Base-by-base conservation (phyloP, 345 rosid species). In the Kandelia obovata region DNA sequence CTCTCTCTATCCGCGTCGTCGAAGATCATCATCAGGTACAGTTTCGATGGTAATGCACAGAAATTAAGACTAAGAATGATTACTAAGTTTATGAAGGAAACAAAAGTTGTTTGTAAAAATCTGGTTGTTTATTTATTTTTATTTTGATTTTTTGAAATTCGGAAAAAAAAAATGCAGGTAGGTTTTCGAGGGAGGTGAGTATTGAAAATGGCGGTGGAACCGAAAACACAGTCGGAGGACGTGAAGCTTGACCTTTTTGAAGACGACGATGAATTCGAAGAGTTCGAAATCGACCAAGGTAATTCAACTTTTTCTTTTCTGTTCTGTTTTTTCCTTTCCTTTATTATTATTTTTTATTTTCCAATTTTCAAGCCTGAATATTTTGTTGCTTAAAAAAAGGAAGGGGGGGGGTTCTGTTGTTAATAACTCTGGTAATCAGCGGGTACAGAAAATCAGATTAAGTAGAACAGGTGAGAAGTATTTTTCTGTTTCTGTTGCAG, bases 221-320 rank as follows among this genome's bases (percentile, higher is more conserved):
- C 81, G 17, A 87, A 89, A 70, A 57, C 87, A 19, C 76, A 73
- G 53, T 67, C 83, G 5, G 90, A 84, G 67, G 94, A 83, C 53
- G 86, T 86, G n/a, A 93, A 93, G 86, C 77, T 93, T 71, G 97
- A 93, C 74, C 69, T 93, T 72, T 89, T 93, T 74, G 97, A 93
- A 61, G 98, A 93, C 58, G 97, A 93, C 64, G 98, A 93, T 65
- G 98, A 93, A 77, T 93, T 93, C 57, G 98, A 93, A 75, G 97
- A 92, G 73, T 89, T 89, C 66, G 86, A 80, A 71, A 86, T 88
- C 72, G 71, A 83, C 43, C 84, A 83, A 87, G 90, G 92, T 87
- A 37, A 6, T 21, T 65, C 43, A 21, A n/a, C 32, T 65, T 65
- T 51, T 49, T 9, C 20, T 27, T 25, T 23, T 19, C 11, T 65